Base-by-base conservation (phyloP, 164 flowering plant genomes). In the Tetracentron sinense region DNA sequence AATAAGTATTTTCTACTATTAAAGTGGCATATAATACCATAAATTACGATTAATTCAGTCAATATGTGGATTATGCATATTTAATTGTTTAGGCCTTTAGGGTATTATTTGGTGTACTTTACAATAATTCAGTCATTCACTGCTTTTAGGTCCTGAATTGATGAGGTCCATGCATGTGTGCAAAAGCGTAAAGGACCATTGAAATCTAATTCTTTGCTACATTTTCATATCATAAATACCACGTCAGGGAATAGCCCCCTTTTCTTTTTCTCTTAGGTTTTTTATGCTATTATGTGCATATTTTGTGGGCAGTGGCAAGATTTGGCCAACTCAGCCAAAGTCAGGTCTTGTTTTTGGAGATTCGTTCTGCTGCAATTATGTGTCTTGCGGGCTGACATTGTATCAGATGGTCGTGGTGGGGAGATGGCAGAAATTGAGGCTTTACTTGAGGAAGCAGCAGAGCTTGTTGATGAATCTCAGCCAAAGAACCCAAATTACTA, bases 401-500 rank as follows among this genome's bases (percentile, higher is more conserved):
- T 86, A 19, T 76, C 72, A 28, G 85, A 87, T 72, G 81, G 69
- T 22, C 42, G 25, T 54, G 87, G 81, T 47, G 65, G 63, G 19
- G 96, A 85, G 64, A 76, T 79, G 77, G 94, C 96, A 47, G 95
- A 94, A 80, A 83, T 94, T 48, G 96, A 91, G 74, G 96, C 85
- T 64, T 72, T 83, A 42, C 53, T 94, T 63, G 96, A 91, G 80
- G 99, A 94, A 78, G 97, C 97, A 31, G 99, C 97, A 47, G 99
- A 94, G 77, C 96, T 94, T 69, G 92, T 94, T 58, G 93, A 83
- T 76, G 93, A 82, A 64, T 77, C 87, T 64, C 88, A 75, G 69
- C 78, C 76, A 16, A 89, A 85, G 77, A 82, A 94, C 67, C 93
- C 99, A 62, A 94, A 72, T 54, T 91, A 94, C 67, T 88, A 86